Evolutionary conservation across 2,329 filamentous ascomycete species (phyloP).

Genomic region (Fusarium brevicatenulatum): DNA sequence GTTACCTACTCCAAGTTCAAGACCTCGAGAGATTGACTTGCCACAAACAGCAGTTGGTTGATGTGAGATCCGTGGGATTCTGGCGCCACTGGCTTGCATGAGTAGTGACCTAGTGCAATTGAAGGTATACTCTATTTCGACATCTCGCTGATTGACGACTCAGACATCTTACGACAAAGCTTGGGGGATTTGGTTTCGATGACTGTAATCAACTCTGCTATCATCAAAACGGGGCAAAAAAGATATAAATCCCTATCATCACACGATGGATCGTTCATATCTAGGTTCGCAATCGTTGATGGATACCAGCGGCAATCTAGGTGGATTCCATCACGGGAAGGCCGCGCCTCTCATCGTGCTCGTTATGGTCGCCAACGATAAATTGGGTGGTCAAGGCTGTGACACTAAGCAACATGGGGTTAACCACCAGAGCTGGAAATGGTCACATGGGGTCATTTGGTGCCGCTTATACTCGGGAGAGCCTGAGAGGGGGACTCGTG

Average conservation of each 20-base stretch:
- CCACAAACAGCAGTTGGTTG: neutral
- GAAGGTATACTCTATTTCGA: conserved; percentile 1
- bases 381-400: neutral
- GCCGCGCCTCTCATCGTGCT: neutral
- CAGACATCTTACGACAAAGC: neutral
- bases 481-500: neutral
- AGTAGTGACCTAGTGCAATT: neutral
- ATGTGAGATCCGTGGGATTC: neutral
- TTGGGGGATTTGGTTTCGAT: neutral
- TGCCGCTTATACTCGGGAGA: neutral
- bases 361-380: neutral
- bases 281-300: neutral
- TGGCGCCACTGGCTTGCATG: neutral
- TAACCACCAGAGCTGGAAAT: neutral
- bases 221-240: neutral
- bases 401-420: neutral
- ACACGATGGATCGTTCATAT: neutral
- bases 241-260: neutral
- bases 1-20: neutral
- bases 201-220: neutral
- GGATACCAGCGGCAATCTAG: neutral
- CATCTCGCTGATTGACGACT: neutral
- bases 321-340: neutral
- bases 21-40: neutral
- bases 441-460: neutral